Evolutionary conservation across 345 rosid species (phyloP), one percentile per base, ranked within the genome.

Genomic region (Boechera divaricarpa): DNA sequence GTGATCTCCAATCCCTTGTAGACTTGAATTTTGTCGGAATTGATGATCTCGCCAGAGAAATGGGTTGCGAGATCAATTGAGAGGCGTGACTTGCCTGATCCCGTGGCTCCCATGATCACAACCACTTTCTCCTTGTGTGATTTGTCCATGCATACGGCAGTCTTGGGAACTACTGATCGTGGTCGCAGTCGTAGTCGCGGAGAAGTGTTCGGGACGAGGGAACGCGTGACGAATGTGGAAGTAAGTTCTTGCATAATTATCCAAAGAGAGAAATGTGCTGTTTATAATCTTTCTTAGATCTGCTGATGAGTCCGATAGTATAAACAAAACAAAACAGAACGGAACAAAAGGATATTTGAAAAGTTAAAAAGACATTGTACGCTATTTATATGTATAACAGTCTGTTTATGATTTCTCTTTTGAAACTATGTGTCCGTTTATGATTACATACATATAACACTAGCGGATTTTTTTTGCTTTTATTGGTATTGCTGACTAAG

Each of bases 51-150:
- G 0, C 86, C 87, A 0, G 88, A 87, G 64, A 87, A 87, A 52
- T 77, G 87, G 53, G 83, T 79, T 1, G 97, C 97, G 0, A 94
- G 81, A 70, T 90, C 96, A 7, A 91, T 59, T 6, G 98, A 94
- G 42, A 94, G 94, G 2, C 88, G 81, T 10, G 98, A 91, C 65
- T 94, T 94, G 16, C 98, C 96, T 0, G 91, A 75, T 16, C 97
- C 98, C 0, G 98, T 94, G 6, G 89, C 91, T 31, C 98, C 98
- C 86, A 90, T 59, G 56, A 90, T 57, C 66, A 90, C 77, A 59
- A 93, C 80, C 28, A 88, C 83, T 86, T 90, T 93, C n/a, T 89
- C 87, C 69, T 82, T 86, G 32, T 10, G 42, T 55, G 53, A 41
- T 11, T 67, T 54, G 21, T 48, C 48, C 72, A 77, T 77, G 68